Evolutionary conservation across 176 grass and related monocot genomes (phyloP).

Genomic region (Hordeum marinum): DNA sequence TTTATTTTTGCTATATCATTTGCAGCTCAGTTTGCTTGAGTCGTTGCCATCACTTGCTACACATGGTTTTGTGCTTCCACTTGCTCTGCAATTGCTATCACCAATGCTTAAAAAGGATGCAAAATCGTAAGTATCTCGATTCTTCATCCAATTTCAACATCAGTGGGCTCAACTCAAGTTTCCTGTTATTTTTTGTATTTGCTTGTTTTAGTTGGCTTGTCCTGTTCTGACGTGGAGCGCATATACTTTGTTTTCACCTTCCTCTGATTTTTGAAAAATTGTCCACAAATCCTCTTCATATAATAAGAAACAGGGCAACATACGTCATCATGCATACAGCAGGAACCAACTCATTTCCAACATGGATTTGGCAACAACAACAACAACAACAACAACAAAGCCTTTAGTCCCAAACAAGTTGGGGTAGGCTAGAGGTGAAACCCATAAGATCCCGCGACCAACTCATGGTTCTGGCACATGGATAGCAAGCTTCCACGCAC

Average conservation of each 20-base stretch:
- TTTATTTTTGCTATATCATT: constrained; percentile 23
- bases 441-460: too few species aligned
- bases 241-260: constrained; percentile 1
- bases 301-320: neutral
- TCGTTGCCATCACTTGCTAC: constrained; percentile 68
- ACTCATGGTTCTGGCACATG: too few species aligned
- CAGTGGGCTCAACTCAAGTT: constrained; percentile 9
- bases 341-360: neutral
- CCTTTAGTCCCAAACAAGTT: too few species aligned
- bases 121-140: constrained; percentile 50
- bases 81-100: constrained; percentile 64
- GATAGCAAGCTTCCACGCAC: too few species aligned
- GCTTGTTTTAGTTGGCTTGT: constrained; percentile 3
- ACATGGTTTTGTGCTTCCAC: constrained; percentile 79
- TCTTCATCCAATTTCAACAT: neutral
- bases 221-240: constrained; percentile 1
- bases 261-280: neutral
- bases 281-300: neutral
- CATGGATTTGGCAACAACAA: too few species aligned
- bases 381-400: too few species aligned
- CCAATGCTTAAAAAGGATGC: constrained; percentile 75
- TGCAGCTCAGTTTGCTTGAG: constrained; percentile 78
- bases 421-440: too few species aligned
- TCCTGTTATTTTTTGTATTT: constrained; percentile 23
- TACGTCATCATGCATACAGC: neutral